Evolutionary conservation across 345 rosid genomes (phyloP).

Genomic region (Eutrema yunnanense): DNA sequence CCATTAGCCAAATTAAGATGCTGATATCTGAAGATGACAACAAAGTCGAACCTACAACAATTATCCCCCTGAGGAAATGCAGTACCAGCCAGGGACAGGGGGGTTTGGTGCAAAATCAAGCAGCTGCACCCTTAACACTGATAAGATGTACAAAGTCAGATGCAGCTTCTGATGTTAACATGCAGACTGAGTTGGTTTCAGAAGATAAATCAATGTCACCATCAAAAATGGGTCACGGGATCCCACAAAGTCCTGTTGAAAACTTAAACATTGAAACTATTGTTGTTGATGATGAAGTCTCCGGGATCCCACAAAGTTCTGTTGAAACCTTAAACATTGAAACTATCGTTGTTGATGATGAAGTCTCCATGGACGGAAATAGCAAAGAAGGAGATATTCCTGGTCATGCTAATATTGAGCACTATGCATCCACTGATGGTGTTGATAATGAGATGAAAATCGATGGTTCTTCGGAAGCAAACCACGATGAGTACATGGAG

Average conservation of each 20-base stretch:
- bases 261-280: conserved; percentile 11
- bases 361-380: conserved; percentile 11
- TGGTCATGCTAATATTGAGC: conserved; percentile 14
- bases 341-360: conserved; percentile 16
- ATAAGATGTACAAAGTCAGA: conserved; percentile 17
- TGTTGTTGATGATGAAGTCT: conserved; percentile 15
- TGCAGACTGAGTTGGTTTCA: neutral
- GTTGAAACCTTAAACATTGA: conserved; percentile 13
- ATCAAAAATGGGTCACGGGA: neutral
- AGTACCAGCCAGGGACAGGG: conserved; percentile 22
- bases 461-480: conserved; percentile 14
- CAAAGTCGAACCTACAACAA: conserved; percentile 2
- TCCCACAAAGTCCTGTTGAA: conserved; percentile 15
- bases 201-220: conserved; percentile 18
- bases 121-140: conserved; percentile 6
- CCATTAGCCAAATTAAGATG: neutral
- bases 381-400: conserved; percentile 7
- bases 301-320: conserved; percentile 9
- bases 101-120: conserved; percentile 22
- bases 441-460: conserved; percentile 16
- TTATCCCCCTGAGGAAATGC: conserved; percentile 12
- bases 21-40: conserved; percentile 21
- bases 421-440: conserved; percentile 9
- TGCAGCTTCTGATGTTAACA: conserved; percentile 13
- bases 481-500: conserved; percentile 14